Percentiles rank a stretch among this genome's conserved stretches.
Conservation (phyloP, 495 filamentous ascomycete species). For the Lasiosphaeriaceae sp. region DNA sequence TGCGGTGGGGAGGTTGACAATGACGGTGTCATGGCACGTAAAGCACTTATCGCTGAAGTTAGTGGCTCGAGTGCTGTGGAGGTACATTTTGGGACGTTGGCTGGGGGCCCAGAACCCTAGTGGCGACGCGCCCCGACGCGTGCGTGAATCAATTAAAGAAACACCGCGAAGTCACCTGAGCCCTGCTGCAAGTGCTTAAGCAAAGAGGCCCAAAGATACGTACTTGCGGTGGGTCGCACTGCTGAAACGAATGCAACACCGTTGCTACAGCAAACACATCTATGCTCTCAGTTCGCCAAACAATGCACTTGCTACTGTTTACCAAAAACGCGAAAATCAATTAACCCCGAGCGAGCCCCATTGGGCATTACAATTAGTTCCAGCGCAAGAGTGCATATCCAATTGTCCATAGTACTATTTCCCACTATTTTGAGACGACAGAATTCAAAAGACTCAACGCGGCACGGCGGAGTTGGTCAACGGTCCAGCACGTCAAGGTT, state of each 20-base stretch:
- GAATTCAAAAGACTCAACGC: too few species aligned
- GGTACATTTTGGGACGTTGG: slow-evolving; percentile 5
- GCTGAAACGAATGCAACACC: slow-evolving; percentile 4
- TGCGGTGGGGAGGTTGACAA: too few species aligned
- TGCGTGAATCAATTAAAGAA: slow-evolving; percentile 19
- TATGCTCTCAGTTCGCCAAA: slow-evolving; percentile 6
- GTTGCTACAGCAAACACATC: slow-evolving; percentile 13
- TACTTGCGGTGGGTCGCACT: not conserved
- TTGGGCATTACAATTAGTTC: not conserved
- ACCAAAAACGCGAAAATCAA: slow-evolving; percentile 19
- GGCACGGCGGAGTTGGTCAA: not conserved
- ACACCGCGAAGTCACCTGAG: slow-evolving; percentile 28
- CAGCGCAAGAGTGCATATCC: not conserved
- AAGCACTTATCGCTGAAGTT: not conserved
- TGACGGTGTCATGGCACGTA: not conserved
- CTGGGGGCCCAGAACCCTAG: slow-evolving; percentile 4
- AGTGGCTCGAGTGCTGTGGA: not conserved
- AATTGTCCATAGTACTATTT: not conserved
- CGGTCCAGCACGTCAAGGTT: not conserved
- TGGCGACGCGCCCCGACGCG: slow-evolving; percentile 11
- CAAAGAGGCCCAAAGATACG: not conserved
- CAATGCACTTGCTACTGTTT: slow-evolving; percentile 11
- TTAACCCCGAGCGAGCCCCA: not conserved
- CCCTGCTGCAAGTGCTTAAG: not conserved
- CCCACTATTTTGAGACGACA: not conserved